phyloP scores from a whole-genome alignment of 2,329 filamentous ascomycete species.

The Dactylellina parvicollis region DNA sequence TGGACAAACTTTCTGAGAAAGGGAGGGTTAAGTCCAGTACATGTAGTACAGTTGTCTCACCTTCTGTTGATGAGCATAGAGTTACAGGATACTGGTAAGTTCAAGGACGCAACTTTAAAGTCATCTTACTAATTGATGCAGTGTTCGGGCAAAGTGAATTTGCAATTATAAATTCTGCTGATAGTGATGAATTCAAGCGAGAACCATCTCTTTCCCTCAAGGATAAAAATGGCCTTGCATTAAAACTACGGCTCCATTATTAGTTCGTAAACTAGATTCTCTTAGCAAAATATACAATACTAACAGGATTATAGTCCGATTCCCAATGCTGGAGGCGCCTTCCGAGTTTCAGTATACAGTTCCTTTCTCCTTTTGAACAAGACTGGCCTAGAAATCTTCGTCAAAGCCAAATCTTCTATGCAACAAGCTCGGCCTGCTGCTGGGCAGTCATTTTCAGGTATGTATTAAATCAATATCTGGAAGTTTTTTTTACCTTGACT shows the following conservation, averaged over 20 bases:
- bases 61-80: constrained; percentile 90
- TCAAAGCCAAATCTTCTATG: constrained; percentile 88
- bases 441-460: constrained; percentile 73
- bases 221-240: constrained; percentile 79
- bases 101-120: not conserved
- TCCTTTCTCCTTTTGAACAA: constrained; percentile 96
- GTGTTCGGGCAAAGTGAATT: constrained; percentile 75
- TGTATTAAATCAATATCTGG: not conserved
- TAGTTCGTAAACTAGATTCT: constrained; percentile 67
- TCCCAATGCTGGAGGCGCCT: constrained; percentile 91
- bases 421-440: constrained; percentile 83
- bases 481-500: no score
- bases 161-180: constrained; percentile 91
- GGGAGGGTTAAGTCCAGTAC: constrained; percentile 94
- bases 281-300: not conserved
- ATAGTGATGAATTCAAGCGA: constrained; percentile 85
- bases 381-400: constrained; percentile 86
- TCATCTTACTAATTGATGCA: constrained; percentile 1
- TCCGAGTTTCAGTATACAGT: constrained; percentile 93
- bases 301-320: constrained; percentile 67
- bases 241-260: constrained; percentile 89
- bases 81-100: constrained; percentile 88
- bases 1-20: constrained; percentile 99
- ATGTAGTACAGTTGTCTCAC: constrained; percentile 95
- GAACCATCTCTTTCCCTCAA: constrained; percentile 83